Percentiles rank a stretch among this genome's conserved stretches.
phyloP scores from a whole-genome alignment of 768 basidiomycete genomes.

The Pleurotus tuber-regium region DNA sequence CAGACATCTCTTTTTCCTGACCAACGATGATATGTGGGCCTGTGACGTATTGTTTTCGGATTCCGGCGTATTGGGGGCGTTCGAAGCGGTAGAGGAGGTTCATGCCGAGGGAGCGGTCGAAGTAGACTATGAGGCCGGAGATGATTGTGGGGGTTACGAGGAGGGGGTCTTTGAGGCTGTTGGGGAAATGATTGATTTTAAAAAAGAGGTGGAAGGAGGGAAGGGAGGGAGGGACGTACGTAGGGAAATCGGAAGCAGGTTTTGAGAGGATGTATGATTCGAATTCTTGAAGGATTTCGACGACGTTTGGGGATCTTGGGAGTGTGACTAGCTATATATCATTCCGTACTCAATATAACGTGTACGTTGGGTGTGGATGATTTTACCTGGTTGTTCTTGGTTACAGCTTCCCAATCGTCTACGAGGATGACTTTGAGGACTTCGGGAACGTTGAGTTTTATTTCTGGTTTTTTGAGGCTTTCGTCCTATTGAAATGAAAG shows the following conservation, averaged over 20 bases:
- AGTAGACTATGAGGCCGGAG: conserved; percentile 86
- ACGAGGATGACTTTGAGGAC: conserved; percentile 85
- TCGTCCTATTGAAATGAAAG: conserved; percentile 57
- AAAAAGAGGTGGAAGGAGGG: neutral
- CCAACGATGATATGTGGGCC: conserved; percentile 65
- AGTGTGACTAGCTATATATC: conserved; percentile 81
- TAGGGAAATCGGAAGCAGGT: conserved; percentile 38
- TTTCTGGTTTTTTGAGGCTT: conserved; percentile 74
- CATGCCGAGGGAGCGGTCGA: conserved; percentile 86
- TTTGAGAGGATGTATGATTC: conserved; percentile 49
- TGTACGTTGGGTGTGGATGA: too few species aligned
- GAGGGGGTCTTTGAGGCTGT: conserved; percentile 66
- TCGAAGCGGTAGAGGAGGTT: conserved; percentile 95
- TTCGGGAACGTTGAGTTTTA: conserved; percentile 90
- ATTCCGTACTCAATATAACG: too few species aligned
- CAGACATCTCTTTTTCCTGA: conserved; percentile 83
- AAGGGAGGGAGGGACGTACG: conserved; percentile 30
- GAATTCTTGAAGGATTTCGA: conserved; percentile 76
- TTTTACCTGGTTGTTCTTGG: conserved; percentile 86
- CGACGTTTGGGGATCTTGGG: conserved; percentile 77
- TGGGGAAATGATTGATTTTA: neutral
- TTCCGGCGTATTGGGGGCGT: conserved; percentile 85
- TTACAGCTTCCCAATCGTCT: conserved; percentile 97
- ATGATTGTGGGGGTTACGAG: conserved; percentile 77
- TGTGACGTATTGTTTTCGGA: conserved; percentile 70